Base-by-base conservation (phyloP, 163 green algal genomes). In the Coccomyxa subellipsoidea region DNA sequence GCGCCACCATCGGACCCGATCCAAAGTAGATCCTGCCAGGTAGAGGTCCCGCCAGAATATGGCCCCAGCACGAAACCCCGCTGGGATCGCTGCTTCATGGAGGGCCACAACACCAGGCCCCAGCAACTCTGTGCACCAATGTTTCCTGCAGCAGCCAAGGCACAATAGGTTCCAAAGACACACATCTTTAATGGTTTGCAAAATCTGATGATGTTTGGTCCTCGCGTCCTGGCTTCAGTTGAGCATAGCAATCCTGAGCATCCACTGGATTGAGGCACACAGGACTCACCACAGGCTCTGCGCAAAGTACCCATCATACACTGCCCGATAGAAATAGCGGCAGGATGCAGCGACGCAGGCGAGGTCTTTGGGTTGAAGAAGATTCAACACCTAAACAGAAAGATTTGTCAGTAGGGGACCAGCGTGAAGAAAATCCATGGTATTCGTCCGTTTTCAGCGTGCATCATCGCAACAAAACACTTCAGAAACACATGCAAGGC, bases 1-100 rank as follows among this genome's bases (percentile, higher is more conserved):
- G 7, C 53, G n/a, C 77, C 77, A 81, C 77, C 77, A 81, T 27
- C 77, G 40, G 29, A 81, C 77, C 7, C n/a, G 15, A 12, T 73
- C 32, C 31, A 81, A 27, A 10, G 39, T 40, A 6, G 25, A 12
- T 23, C 47, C 29, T 7, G 32, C 47, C 15, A 47, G 47, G 29
- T 12, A 73, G 29, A 81, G 53, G 21, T 39, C 40, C 15, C 31
- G 31, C 77, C 77, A 81, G 40, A 54, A 73, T 25, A 47, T 47
- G 8, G 77, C 77, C 21, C 21, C 23, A 32, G 76, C 39, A 25
- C 23, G 18, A 38, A 23, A 47, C 23, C 40, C 77, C 35, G 53
- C 32, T 27, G 77, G 76, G 36, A 39, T n/a, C 5, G 77, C 77
- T 47, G 23, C 35, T 31, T 35, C 7, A 39, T 81, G 77, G 4